These are phyloP conservation scores for Aspergillus floridensis DNA, from an alignment of 2,329 filamentous ascomycete genomes.

Conservation along the genomic window DNA sequence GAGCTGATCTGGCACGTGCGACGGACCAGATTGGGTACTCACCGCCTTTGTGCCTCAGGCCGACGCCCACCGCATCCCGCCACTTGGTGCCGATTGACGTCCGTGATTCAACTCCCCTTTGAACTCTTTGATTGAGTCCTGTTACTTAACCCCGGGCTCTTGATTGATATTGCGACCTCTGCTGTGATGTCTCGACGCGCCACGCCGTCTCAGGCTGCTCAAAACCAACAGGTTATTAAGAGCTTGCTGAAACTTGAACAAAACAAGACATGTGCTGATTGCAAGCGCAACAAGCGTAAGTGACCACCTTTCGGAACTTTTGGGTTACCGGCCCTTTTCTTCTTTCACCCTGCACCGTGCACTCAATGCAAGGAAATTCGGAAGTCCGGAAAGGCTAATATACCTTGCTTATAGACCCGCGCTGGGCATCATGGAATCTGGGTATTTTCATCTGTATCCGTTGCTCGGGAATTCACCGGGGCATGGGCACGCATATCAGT, in stretches of 20 bases:
- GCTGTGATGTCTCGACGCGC: constrained; percentile 49
- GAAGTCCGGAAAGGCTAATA: neutral
- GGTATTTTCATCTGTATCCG: constrained; percentile 97
- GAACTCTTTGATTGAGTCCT: constrained; percentile 9
- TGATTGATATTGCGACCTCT: constrained; percentile 8
- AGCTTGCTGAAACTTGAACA: constrained; percentile 87
- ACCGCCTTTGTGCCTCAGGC: constrained; percentile 24
- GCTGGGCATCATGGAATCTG: constrained; percentile 99
- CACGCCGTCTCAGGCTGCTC: constrained; percentile 80
- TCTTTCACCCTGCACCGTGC: neutral
- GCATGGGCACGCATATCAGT: constrained; percentile 98
- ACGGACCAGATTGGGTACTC: constrained; percentile 19
- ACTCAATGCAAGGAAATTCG: neutral
- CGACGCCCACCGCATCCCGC: constrained; percentile 26
- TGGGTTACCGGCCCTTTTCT: neutral
- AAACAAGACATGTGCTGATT: constrained; percentile 97
- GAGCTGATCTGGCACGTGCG: constrained; percentile 24
- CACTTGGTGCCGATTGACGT: constrained; percentile 26
- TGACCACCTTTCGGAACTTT: constrained; percentile 21
- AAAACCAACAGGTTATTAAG: constrained; percentile 93
- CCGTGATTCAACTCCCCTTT: constrained; percentile 7
- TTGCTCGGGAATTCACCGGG: constrained; percentile 96
- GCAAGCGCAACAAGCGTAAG: constrained; percentile 97
- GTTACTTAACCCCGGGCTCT: constrained; percentile 12
- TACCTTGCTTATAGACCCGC: constrained; percentile 64